Base-by-base conservation (phyloP, 164 flowering plant species). In the Buxus sempervirens region DNA sequence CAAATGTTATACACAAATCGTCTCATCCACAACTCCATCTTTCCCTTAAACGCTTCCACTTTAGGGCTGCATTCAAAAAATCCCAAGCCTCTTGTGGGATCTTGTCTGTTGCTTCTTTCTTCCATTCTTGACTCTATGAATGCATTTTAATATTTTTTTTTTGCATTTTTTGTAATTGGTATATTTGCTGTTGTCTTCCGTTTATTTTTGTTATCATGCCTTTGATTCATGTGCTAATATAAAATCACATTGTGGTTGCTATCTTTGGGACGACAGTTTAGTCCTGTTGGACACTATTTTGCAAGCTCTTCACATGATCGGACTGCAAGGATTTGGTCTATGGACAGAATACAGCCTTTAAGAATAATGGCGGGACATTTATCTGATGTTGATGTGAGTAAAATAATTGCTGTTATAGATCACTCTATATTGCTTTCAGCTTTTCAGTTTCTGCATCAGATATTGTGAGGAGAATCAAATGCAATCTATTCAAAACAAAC, bases 361-460 rank as follows among this genome's bases (percentile, higher is more conserved):
- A 83, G 98, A 61, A 91, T 96, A 77, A 77, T 91, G 90, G 98
- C 98, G 32, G 99, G 99, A 22, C 99, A 96, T 77, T 76, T 96
- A 69, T 96, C 99, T 75, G 99, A 96, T 83, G 98, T 96, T 53
- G 99, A 96, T 86, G 99, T 95, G 74, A 85, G 97, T 75, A 32
- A 20, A 61, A 71, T 41, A 53, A 57, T 58, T 42, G 27, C 22
- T 61, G n/a, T 62, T 54, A n/a, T 57, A 19, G 45, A 23, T 22
- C 28, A 54, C 51, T 63, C 28, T 18, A 32, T 54, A 28, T 51
- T 51, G 25, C 27, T 15, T 20, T 32, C 32, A 15, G 59, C 25
- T 56, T 20, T 56, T 10, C 51, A 45, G 18, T 32, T 32, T 3
- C 5, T 45, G 12, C 12, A 45, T 15, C 51, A 45, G 51, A 45